These are phyloP conservation scores for Fusarium hostae DNA, from an alignment of 2,329 filamentous ascomycete genomes.

Conservation along the genomic window DNA sequence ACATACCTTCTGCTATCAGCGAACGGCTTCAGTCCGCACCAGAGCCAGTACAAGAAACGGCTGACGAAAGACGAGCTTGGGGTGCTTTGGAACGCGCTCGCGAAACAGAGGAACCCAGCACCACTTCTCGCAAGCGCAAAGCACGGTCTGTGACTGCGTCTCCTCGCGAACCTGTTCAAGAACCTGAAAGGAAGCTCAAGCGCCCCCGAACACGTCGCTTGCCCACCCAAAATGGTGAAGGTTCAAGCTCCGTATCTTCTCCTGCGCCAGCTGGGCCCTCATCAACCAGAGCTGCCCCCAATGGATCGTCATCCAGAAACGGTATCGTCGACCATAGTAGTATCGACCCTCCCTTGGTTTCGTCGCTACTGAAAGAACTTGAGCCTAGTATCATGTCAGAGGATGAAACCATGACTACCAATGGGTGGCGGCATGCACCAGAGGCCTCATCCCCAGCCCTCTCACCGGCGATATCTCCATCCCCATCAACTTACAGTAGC, in stretches of 20 bases:
- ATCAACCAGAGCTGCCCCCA: constrained; percentile 31
- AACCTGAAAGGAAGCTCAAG: constrained; percentile 86
- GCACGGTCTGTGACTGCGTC: constrained; percentile 76
- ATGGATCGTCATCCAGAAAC: constrained; percentile 40
- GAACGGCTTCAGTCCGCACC: constrained; percentile 69
- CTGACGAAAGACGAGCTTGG: constrained; percentile 88
- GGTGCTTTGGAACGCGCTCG: constrained; percentile 88
- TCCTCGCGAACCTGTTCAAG: constrained; percentile 72
- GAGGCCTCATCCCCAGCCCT: constrained; percentile 69
- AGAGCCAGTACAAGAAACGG: constrained; percentile 71
- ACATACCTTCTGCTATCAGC: constrained; percentile 67
- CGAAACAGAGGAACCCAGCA: constrained; percentile 67
- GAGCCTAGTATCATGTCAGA: constrained; percentile 72
- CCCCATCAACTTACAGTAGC: constrained; percentile 72
- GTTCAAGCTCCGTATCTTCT: constrained; percentile 55
- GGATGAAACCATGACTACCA: constrained; percentile 58
- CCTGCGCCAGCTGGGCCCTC: constrained; percentile 48
- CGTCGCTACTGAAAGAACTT: constrained; percentile 88
- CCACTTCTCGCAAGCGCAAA: constrained; percentile 78
- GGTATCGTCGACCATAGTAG: constrained; percentile 41
- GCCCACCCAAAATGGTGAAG: constrained; percentile 59
- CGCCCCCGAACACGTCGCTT: constrained; percentile 82
- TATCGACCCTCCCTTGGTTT: constrained; percentile 81
- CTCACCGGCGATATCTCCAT: constrained; percentile 74
- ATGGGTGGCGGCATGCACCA: constrained; percentile 46